Evolutionary conservation across 2,329 filamentous ascomycete genomes (phyloP).

Genomic region (Ceratocystis alfenasii): DNA sequence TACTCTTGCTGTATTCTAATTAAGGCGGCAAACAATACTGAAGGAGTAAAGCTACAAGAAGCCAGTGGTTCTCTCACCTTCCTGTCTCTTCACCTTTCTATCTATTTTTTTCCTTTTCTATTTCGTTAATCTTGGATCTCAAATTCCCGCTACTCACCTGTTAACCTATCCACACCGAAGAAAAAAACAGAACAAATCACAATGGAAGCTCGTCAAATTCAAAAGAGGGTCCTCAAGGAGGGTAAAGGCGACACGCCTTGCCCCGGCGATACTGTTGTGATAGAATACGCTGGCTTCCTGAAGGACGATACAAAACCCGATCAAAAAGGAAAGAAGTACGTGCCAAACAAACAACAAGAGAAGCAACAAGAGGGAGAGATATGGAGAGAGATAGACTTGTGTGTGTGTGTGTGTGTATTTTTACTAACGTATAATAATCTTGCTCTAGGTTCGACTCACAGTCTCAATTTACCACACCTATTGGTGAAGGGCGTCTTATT

Average conservation of each 20-base stretch:
- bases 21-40: too few species aligned
- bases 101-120: slow-evolving; percentile 14
- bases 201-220: slow-evolving; percentile 52
- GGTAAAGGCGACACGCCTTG: slow-evolving; percentile 53
- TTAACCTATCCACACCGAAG: slow-evolving; percentile 10
- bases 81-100: background rate
- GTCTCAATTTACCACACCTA: slow-evolving; percentile 61
- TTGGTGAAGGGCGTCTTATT: slow-evolving; percentile 79
- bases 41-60: background rate
- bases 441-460: slow-evolving; percentile 61
- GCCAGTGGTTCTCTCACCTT: background rate
- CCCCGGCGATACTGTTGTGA: slow-evolving; percentile 61
- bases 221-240: slow-evolving; percentile 47
- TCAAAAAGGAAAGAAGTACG: slow-evolving; percentile 61
- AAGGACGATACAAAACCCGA: slow-evolving; percentile 51
- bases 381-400: background rate
- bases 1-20: too few species aligned
- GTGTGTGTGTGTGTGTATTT: too few species aligned
- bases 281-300: slow-evolving; percentile 85
- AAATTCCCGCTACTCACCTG: background rate
- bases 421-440: too few species aligned
- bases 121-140: background rate
- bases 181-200: slow-evolving; percentile 25
- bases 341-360: slow-evolving; percentile 21
- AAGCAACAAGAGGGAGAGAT: background rate